Percentiles rank a stretch among this genome's conserved stretches.
Conservation (phyloP, 148 eudicot species). For the Camellia granthamiana region DNA sequence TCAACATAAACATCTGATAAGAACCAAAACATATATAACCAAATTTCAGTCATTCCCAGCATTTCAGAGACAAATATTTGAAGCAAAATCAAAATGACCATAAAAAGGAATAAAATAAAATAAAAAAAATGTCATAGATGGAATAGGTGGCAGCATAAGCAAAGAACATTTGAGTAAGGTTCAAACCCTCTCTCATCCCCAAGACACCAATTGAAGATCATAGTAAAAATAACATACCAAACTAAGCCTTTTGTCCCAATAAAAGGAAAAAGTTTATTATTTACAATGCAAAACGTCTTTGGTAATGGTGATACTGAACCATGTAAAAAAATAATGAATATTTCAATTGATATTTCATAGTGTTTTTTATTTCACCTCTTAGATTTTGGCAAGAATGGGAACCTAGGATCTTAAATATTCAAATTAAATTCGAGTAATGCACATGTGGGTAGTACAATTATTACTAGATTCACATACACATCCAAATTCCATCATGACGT, state of each 20-base stretch:
- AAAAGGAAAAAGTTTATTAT: too few relatives aligned
- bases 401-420: not conserved
- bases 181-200: too few relatives aligned
- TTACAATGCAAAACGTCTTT: too few relatives aligned
- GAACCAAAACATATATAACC: not conserved
- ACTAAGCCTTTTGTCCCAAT: too few relatives aligned
- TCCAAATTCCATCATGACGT: not conserved
- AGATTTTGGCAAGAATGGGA: not conserved
- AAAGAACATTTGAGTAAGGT: too few relatives aligned
- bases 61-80: not conserved
- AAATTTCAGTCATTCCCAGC: not conserved
- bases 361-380: too few relatives aligned
- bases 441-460: not conserved
- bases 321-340: too few relatives aligned
- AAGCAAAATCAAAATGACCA: not conserved
- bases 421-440: not conserved
- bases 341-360: too few relatives aligned
- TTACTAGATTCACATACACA: not conserved
- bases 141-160: not conserved
- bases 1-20: conserved; percentile 69
- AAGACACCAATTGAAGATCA: too few relatives aligned
- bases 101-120: not conserved
- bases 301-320: too few relatives aligned
- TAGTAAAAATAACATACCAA: too few relatives aligned
- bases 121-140: not conserved